Conservation (phyloP, 2,329 filamentous ascomycete species). For the Ophiosphaerella narmari region DNA sequence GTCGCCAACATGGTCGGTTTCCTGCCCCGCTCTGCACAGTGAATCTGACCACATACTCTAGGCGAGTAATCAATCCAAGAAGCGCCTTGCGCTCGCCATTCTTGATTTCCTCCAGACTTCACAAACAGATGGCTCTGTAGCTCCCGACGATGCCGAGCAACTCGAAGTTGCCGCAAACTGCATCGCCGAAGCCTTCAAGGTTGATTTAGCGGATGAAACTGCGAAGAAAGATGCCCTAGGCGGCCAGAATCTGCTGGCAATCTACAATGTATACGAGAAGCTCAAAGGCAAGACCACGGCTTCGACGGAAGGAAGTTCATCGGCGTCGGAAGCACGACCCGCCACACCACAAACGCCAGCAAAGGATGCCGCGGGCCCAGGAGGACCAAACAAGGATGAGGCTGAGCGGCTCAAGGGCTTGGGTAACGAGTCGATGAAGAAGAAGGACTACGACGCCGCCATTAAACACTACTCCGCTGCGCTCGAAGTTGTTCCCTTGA, state of each 20-base stretch:
- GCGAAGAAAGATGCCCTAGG: slow-evolving; percentile 79
- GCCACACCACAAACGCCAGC: slow-evolving; percentile 46
- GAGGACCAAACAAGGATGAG: slow-evolving; percentile 68
- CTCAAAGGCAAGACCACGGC: slow-evolving; percentile 69
- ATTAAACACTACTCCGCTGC: slow-evolving; percentile 90
- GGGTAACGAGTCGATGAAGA: slow-evolving; percentile 93
- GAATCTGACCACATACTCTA: slow-evolving; percentile 25
- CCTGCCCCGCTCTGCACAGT: slow-evolving; percentile 15
- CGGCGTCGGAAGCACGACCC: slow-evolving; percentile 49
- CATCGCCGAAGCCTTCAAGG: slow-evolving; percentile 93
- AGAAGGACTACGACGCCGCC: slow-evolving; percentile 83
- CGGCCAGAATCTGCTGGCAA: slow-evolving; percentile 82
- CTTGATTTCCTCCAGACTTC: slow-evolving; percentile 91
- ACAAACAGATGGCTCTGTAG: slow-evolving; percentile 83
- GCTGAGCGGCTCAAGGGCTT: slow-evolving; percentile 87
- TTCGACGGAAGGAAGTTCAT: slow-evolving; percentile 50
- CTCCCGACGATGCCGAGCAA: slow-evolving; percentile 85
- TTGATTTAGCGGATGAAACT: slow-evolving; percentile 78
- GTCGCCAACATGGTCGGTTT: slow-evolving; percentile 36
- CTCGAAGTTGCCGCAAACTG: slow-evolving; percentile 94
- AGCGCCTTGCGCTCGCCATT: slow-evolving; percentile 95
- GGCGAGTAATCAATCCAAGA: slow-evolving; percentile 59
- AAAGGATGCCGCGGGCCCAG: slow-evolving; percentile 38
- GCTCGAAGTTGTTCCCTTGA: slow-evolving; percentile 76
- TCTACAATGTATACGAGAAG: slow-evolving; percentile 97